A percentile compares a stretch with the other conserved stretches of the same genome.
Evolutionary conservation across 768 basidiomycete genomes (phyloP).

Genomic region (Ramaria sp.): DNA sequence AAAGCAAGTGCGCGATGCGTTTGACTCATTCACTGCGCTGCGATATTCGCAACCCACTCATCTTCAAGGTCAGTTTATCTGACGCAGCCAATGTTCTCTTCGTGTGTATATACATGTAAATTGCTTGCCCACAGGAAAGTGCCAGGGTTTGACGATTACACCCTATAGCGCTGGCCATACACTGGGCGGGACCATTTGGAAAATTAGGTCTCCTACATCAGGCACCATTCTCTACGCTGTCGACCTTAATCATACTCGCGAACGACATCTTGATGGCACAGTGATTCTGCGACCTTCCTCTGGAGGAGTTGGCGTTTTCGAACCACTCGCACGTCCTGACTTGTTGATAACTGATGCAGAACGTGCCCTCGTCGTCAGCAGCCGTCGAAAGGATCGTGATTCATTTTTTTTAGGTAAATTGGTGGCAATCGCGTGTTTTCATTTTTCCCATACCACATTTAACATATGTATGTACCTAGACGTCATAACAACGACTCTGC

Average conservation of each 20-base stretch:
- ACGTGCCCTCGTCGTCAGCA: conserved; percentile 68
- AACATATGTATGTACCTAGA: conserved; percentile 35
- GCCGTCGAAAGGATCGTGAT: conserved; percentile 84
- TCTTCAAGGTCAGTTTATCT: conserved; percentile 59
- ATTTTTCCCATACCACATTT: not conserved
- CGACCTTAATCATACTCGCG: conserved; percentile 90
- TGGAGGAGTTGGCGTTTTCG: conserved; percentile 55
- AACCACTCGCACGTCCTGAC: conserved; percentile 82
- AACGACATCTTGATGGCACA: conserved; percentile 91
- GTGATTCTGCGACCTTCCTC: conserved; percentile 60
- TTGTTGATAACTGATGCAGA: conserved; percentile 91
- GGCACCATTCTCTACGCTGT: conserved; percentile 95
- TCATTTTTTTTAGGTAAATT: conserved; percentile 65
- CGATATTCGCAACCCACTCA: conserved; percentile 94
- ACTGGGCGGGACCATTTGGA: conserved; percentile 96
- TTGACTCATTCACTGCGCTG: conserved; percentile 83
- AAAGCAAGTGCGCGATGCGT: conserved; percentile 85
- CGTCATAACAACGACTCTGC: conserved; percentile 78
- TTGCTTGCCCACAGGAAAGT: conserved; percentile 48
- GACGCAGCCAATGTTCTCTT: not conserved
- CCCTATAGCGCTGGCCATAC: conserved; percentile 94
- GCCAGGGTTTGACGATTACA: conserved; percentile 86
- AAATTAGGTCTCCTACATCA: conserved; percentile 93
- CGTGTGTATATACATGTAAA: not conserved
- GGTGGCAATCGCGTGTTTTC: not conserved